Evolutionary conservation across 805 yeast species (phyloP), one percentile per base, ranked within the genome.

Genomic region (Kazachstania psychrophila): DNA sequence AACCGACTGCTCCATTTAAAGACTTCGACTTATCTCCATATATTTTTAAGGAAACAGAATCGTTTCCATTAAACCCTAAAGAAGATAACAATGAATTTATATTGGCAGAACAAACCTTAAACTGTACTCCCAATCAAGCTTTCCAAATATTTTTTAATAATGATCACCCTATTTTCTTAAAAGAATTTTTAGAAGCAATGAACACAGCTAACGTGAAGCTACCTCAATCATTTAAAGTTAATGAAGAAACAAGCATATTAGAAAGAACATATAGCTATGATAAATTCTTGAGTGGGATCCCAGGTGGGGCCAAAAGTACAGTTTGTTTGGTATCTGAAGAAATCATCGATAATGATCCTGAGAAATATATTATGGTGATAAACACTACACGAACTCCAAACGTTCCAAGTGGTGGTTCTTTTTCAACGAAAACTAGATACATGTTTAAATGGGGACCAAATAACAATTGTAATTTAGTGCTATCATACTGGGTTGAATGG

Each of bases 281-380:
- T 36, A 84, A 84, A 58, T 84, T 81, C 0, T 66, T 92, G 39
- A 76, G 76, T 1, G 32, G 25, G 34, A 86, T 74, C 34, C 73
- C 95, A 1, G 77, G 89, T 26, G 98, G 98, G 0, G 97, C 98
- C 10, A 88, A 84, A 49, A 86, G 89, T 16, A 88, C 99, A 4
- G 75, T 70, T 41, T 84, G 94, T 54, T 39, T 61, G 16, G 75
- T 72, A 12, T 60, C 58, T 2, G 95, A 86, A 46, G 96, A 86
- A 46, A 65, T 80, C 15, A 74, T 76, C 30, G 58, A 68, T 28
- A 57, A 52, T 35, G 75, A 77, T 44, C 58, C 68, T 12, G 58
- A 66, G 4, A 65, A 67, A 13, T 69, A 69, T 45, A 72, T 85
- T 23, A 70, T 75, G 40, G 75, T 86, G 2, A 61, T 76, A 2